Percentiles rank a stretch among this genome's conserved stretches.
Conservation (phyloP, 305 asterid genomes). For the Withania somnifera region DNA sequence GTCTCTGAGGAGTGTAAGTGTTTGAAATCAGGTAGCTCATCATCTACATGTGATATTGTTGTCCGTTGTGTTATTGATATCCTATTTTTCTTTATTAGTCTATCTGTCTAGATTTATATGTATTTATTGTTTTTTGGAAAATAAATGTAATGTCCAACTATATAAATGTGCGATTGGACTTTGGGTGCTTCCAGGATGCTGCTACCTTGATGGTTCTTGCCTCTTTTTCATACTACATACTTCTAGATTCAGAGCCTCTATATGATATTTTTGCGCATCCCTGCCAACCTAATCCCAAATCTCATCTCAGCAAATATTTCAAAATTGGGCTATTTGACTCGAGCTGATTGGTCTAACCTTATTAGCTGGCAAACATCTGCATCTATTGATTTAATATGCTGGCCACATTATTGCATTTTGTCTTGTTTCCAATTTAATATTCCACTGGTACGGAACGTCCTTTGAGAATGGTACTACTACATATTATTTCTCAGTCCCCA, state of each 20-base stretch:
- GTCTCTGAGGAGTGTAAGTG: neutral
- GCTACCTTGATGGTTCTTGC: neutral
- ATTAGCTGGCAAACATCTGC: conserved; percentile 1
- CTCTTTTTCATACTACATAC: neutral
- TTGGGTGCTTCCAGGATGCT: neutral
- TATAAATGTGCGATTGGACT: neutral
- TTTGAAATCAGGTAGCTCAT: neutral
- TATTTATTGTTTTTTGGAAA: neutral
- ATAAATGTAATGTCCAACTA: neutral
- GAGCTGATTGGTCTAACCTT: neutral
- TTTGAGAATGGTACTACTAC: neutral
- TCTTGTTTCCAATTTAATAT: neutral
- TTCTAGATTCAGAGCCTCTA: neutral
- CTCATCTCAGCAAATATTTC: neutral
- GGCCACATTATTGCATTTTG: conserved; percentile 1
- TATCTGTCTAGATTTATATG: conserved; percentile 1
- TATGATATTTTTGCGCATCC: neutral
- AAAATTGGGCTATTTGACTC: neutral
- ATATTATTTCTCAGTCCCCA: neutral
- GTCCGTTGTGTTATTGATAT: neutral
- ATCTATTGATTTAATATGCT: neutral
- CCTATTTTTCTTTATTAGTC: neutral
- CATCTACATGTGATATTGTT: neutral
- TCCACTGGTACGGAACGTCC: conserved; percentile 3
- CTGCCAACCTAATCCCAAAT: neutral